Evolutionary conservation across 2,329 filamentous ascomycete genomes (phyloP), one percentile per base, ranked within the genome.

Genomic region (Monosporascus sp.): DNA sequence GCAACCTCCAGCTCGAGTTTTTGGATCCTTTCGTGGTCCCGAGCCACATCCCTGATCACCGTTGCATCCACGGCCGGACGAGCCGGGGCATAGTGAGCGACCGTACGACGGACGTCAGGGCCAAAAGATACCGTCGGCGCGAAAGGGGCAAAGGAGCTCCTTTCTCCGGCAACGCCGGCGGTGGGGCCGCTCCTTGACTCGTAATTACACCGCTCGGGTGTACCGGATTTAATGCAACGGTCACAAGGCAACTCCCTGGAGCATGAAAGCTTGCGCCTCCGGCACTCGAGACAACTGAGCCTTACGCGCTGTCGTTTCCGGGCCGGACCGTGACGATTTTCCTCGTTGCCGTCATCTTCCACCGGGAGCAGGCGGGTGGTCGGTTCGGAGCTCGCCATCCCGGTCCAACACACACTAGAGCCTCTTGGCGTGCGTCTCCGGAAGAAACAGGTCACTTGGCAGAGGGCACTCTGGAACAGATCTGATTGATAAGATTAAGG

Each of bases 221-320:
- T 84, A 61, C 80, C 80, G 55, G 80, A 83, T 69, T 83, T 84
- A 67, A 84, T 75, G 67, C 81, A 85, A 47, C 81, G 78, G 66
- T 83, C 80, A 63, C 81, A 85, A 24, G 81, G 81, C 60, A 83
- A 76, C 64, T 81, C 81, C 55, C 81, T 74, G 67, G 84, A 82
- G 65, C 81, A 85, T 26, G 80, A 84, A 38, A 84, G 72, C 70
- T 85, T 85, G 52, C 81, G 74, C 51, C 81, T 75, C 43, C 81
- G 78, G 60, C 81, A 85, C 61, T 84, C 81, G 43, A 84, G 74
- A 58, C 81, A 85, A 48, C 79, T 82, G 44, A 85, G 73, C 17
- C 81, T 73, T 46, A 84, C 78, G 38, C 81, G 75, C 70, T 84
- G 81, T 35, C 81, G 72, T 70, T 85, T 85, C 55, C 81, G 74